These are phyloP conservation scores for Chytriomyces confervae DNA, from an alignment of 192 early-diverging fungal genomes.

Conservation along the genomic window DNA sequence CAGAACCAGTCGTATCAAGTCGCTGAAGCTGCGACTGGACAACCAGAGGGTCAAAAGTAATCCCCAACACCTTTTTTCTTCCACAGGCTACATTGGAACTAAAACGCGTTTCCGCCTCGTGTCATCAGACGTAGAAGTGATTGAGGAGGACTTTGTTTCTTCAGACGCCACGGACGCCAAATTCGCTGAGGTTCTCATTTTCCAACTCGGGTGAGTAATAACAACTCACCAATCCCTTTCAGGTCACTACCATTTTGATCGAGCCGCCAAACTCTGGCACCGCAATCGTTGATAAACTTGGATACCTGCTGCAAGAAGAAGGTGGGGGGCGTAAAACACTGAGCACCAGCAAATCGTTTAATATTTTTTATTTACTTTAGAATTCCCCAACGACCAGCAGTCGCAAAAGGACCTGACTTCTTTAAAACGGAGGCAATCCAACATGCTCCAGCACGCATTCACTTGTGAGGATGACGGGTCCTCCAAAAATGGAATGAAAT, in stretches of 20 bases:
- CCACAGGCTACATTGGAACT: constrained; percentile 4
- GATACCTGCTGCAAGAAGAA: constrained; percentile 78
- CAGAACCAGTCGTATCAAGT: constrained; percentile 72
- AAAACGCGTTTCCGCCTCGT: neutral
- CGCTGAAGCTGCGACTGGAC: constrained; percentile 69
- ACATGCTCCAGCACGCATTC: constrained; percentile 77
- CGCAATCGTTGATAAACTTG: constrained; percentile 84
- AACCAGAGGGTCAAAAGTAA: constrained; percentile 72
- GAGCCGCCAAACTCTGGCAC: constrained; percentile 95
- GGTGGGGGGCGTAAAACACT: constrained; percentile 51
- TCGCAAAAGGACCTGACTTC: constrained; percentile 56
- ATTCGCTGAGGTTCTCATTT: constrained; percentile 63
- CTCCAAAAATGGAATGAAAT: neutral
- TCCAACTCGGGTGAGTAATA: no score
- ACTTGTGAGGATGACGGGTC: constrained; percentile 35
- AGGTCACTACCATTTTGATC: constrained; percentile 66
- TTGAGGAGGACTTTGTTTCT: constrained; percentile 69
- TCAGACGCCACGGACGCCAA: constrained; percentile 66
- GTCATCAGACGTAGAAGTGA: constrained; percentile 43
- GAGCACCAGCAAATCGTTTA: constrained; percentile 28
- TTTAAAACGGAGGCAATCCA: constrained; percentile 63
- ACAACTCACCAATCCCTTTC: neutral
- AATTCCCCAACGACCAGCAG: constrained; percentile 68
- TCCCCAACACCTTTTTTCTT: constrained; percentile 3
- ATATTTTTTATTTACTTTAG: constrained; percentile 45